Conservation (phyloP, 1,284 basidiomycete genomes). For the Phenoliferia sp. region DNA sequence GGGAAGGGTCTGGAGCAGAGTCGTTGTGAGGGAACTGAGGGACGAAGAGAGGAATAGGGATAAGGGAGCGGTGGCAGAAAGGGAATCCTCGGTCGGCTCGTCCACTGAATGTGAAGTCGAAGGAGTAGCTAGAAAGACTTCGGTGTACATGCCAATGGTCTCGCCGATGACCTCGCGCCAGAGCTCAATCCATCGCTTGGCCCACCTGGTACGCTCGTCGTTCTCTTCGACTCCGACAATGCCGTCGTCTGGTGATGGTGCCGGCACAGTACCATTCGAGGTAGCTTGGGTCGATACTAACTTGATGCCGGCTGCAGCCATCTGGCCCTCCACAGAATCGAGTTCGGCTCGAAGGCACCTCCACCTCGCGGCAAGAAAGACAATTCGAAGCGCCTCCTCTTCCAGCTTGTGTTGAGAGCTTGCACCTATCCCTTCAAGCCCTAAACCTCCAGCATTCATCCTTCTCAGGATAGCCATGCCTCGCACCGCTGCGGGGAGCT, state of each 20-base stretch:
- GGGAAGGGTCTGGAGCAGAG: conserved; percentile 47
- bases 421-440: neutral
- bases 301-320: conserved; percentile 43
- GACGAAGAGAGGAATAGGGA: conserved; percentile 52
- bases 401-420: conserved; percentile 40
- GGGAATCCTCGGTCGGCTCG: conserved; percentile 10
- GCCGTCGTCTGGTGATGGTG: conserved; percentile 38
- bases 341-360: conserved; percentile 52
- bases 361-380: conserved; percentile 61
- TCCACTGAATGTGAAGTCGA: neutral
- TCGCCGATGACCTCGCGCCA: conserved; percentile 92
- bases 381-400: conserved; percentile 61
- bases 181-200: conserved; percentile 80
- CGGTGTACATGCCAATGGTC: conserved; percentile 78
- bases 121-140: conserved; percentile 73
- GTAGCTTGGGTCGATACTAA: conserved; percentile 32
- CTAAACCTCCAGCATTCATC: conserved; percentile 50
- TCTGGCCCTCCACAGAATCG: conserved; percentile 45
- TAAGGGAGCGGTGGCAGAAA: conserved; percentile 49
- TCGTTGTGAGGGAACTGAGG: conserved; percentile 53
- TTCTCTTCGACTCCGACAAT: conserved; percentile 34
- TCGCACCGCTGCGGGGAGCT: conserved; percentile 83
- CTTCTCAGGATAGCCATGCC: conserved; percentile 76
- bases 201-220: conserved; percentile 65
- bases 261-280: neutral